phyloP scores from a whole-genome alignment of 192 early-diverging fungal genomes.

The Gonapodya sp. region DNA sequence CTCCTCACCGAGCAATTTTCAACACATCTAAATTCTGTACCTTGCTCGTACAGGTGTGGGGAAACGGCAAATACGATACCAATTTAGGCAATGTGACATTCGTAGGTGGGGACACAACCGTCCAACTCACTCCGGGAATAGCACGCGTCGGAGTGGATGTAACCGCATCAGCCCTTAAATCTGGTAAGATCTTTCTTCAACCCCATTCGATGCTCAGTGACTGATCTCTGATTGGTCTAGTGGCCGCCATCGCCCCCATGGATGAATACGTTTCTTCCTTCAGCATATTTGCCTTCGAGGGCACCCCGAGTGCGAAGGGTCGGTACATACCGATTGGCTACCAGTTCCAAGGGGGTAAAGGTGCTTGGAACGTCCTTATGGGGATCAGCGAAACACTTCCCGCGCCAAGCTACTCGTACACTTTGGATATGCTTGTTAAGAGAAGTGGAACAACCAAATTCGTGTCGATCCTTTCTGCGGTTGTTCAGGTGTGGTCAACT shows the following conservation, averaged over 20 bases:
- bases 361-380: not conserved
- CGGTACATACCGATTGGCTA: not conserved
- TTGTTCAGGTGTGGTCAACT: not conserved
- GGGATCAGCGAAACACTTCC: not conserved
- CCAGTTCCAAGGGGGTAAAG: not conserved
- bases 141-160: not conserved
- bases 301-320: not conserved
- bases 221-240: too few species aligned
- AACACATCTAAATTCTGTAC: too few species aligned
- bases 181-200: not conserved
- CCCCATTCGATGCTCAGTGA: too few species aligned
- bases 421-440: not conserved
- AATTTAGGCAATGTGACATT: not conserved
- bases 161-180: not conserved
- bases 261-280: not conserved
- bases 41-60: too few species aligned
- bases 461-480: not conserved
- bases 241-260: not conserved
- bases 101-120: not conserved
- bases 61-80: not conserved
- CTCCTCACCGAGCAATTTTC: too few species aligned
- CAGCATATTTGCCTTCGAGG: not conserved
- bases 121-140: not conserved
- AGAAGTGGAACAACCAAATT: not conserved
- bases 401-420: not conserved